Evolutionary conservation across 2,329 filamentous ascomycete species (phyloP).

Genomic region (Chlorencoelia australis): DNA sequence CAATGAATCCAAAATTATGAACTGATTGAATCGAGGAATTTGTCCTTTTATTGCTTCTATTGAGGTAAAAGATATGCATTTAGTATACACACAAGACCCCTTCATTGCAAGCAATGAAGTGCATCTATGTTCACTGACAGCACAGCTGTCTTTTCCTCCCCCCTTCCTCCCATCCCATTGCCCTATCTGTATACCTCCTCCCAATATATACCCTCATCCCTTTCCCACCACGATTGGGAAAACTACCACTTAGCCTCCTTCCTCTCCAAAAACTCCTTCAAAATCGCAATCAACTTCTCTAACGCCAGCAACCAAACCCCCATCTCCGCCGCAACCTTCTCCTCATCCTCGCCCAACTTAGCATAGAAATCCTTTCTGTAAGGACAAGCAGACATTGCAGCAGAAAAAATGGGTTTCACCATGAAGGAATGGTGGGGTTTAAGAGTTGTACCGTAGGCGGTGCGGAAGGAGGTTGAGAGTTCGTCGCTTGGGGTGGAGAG

Average conservation of each 20-base stretch:
- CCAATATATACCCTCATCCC: neutral
- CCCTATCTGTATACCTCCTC: neutral
- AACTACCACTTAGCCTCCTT: constrained; percentile 36
- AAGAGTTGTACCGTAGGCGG: constrained; percentile 75
- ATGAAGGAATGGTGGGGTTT: constrained; percentile 87
- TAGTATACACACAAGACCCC: too few relatives aligned
- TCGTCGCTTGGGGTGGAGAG: constrained; percentile 58
- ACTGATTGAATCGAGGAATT: too few relatives aligned
- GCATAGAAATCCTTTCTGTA: constrained; percentile 89
- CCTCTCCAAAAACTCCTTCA: constrained; percentile 52
- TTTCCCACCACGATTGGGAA: too few relatives aligned
- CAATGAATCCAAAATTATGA: too few relatives aligned
- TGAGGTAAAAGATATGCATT: too few relatives aligned
- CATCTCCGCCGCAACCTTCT: constrained; percentile 54
- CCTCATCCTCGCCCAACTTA: constrained; percentile 65
- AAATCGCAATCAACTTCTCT: constrained; percentile 67
- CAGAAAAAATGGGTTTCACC: constrained; percentile 83
- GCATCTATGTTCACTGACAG: neutral
- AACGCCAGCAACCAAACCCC: constrained; percentile 65
- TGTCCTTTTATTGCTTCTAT: too few relatives aligned
- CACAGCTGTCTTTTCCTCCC: neutral
- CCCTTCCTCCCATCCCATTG: too few relatives aligned
- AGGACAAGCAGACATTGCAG: constrained; percentile 86
- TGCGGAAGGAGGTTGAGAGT: constrained; percentile 77
- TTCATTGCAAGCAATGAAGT: too few relatives aligned